Percentiles rank a stretch among this genome's conserved stretches.
Evolutionary conservation across 2,329 filamentous ascomycete species (phyloP).

Genomic region (Aspergillus oerlinghausenensis): DNA sequence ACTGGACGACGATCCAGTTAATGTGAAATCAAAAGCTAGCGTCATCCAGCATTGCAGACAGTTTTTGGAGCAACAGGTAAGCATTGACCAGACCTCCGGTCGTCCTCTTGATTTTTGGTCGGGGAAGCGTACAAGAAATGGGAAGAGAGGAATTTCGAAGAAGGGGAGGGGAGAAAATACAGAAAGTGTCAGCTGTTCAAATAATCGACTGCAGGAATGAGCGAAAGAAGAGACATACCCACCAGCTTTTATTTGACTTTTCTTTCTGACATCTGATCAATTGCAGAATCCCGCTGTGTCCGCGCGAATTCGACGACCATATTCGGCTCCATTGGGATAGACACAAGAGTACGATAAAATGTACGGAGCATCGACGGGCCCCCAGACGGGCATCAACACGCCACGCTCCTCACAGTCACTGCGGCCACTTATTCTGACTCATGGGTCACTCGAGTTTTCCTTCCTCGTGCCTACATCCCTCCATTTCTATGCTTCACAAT

Average conservation of each 20-base stretch:
- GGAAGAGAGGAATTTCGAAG: too few relatives aligned
- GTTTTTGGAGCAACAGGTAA: neutral
- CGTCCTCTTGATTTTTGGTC: neutral
- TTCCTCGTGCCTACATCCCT: constrained; percentile 92
- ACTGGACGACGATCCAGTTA: constrained; percentile 4
- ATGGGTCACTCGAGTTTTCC: constrained; percentile 93
- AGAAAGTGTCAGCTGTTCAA: neutral
- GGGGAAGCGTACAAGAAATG: neutral
- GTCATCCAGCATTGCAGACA: neutral
- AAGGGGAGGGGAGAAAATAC: neutral
- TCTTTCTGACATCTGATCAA: neutral
- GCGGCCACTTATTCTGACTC: constrained; percentile 81
- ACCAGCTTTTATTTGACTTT: neutral
- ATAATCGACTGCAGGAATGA: neutral
- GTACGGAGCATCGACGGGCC: constrained; percentile 77
- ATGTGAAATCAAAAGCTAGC: neutral
- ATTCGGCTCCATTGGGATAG: constrained; percentile 9
- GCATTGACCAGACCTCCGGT: neutral
- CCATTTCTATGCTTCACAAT: constrained; percentile 91
- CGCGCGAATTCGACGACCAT: constrained; percentile 1
- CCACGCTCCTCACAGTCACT: constrained; percentile 90
- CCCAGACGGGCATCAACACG: constrained; percentile 94
- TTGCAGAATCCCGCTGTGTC: constrained; percentile 1
- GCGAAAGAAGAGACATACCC: neutral
- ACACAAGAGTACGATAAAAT: constrained; percentile 50